Conservation (phyloP, 176 grass and related monocot species). For the Luzula sylvatica region DNA sequence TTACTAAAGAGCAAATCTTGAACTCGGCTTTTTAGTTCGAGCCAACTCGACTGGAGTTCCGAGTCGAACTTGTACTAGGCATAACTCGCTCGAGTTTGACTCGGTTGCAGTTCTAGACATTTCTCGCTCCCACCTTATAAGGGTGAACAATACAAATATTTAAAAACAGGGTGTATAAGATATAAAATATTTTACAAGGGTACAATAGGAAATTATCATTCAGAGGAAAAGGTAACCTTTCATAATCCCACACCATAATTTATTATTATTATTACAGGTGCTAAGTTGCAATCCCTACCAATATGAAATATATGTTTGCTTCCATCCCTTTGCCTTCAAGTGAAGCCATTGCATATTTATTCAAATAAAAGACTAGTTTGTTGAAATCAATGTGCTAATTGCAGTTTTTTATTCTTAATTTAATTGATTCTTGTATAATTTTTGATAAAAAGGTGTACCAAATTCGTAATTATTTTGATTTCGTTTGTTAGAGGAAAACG, state of each 20-base stretch:
- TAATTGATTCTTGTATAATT: not conserved
- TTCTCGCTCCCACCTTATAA: too few species aligned
- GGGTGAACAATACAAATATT: too few species aligned
- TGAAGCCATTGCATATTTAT: constrained; percentile 7
- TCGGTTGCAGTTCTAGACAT: too few species aligned
- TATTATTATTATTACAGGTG: constrained; percentile 13
- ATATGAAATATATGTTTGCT: constrained; percentile 11
- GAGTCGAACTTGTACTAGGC: too few species aligned
- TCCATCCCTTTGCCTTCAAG: constrained; percentile 16
- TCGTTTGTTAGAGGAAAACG: not conserved
- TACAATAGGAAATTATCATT: too few species aligned
- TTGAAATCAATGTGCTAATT: not conserved
- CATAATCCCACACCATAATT: constrained; percentile 17
- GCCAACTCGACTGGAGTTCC: too few species aligned
- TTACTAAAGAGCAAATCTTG: too few species aligned
- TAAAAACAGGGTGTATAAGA: too few species aligned
- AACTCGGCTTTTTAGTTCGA: too few species aligned
- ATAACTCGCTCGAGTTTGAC: too few species aligned
- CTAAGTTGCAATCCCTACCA: constrained; percentile 24
- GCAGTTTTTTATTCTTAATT: not conserved
- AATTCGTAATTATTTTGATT: not conserved
- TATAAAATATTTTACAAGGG: too few species aligned
- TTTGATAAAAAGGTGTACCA: not conserved
- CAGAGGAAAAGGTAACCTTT: not conserved
- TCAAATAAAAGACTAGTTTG: not conserved